phyloP scores from a whole-genome alignment of 2,329 filamentous ascomycete species.

The Emericellopsis cladophorae region DNA sequence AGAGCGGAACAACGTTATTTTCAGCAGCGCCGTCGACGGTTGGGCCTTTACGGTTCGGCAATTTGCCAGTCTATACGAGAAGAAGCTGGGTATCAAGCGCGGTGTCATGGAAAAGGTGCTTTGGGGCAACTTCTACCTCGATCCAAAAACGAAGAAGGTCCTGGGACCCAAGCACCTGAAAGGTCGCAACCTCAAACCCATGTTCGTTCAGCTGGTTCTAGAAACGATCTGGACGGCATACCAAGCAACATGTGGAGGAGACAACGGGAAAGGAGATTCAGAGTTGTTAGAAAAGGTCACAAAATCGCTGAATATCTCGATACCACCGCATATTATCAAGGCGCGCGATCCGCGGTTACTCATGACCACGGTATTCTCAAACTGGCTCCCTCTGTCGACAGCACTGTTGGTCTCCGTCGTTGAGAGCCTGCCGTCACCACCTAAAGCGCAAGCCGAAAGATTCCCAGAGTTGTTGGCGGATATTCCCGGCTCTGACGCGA shows the following conservation, averaged over 20 bases:
- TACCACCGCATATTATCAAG: slow-evolving; percentile 73
- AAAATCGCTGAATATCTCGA: slow-evolving; percentile 73
- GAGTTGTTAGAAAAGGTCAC: slow-evolving; percentile 84
- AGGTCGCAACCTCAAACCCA: slow-evolving; percentile 79
- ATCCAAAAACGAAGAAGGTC: slow-evolving; percentile 93
- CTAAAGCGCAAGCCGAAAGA: slow-evolving; percentile 63
- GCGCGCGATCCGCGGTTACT: slow-evolving; percentile 75
- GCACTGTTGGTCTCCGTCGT: slow-evolving; percentile 88
- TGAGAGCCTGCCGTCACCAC: slow-evolving; percentile 81
- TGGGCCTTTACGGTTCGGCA: slow-evolving; percentile 97
- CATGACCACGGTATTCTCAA: slow-evolving; percentile 73
- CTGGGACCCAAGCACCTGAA: slow-evolving; percentile 86
- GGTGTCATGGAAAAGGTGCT: slow-evolving; percentile 81
- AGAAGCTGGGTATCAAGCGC: slow-evolving; percentile 91
- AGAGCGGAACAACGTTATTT: slow-evolving; percentile 98
- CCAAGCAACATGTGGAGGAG: slow-evolving; percentile 73
- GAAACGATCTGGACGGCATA: slow-evolving; percentile 97
- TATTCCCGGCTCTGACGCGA: slow-evolving; percentile 63
- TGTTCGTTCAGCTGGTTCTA: slow-evolving; percentile 94
- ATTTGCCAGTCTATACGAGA: slow-evolving; percentile 87
- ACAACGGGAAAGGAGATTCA: slow-evolving; percentile 72
- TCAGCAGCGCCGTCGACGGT: slow-evolving; percentile 94
- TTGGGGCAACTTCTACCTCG: slow-evolving; percentile 94
- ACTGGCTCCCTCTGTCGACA: slow-evolving; percentile 87
- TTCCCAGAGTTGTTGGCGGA: slow-evolving; percentile 67